Percentiles rank a stretch among this genome's conserved stretches.
Evolutionary conservation across 2,329 filamentous ascomycete species (phyloP).

Genomic region (Coniochaeta pulveracea): DNA sequence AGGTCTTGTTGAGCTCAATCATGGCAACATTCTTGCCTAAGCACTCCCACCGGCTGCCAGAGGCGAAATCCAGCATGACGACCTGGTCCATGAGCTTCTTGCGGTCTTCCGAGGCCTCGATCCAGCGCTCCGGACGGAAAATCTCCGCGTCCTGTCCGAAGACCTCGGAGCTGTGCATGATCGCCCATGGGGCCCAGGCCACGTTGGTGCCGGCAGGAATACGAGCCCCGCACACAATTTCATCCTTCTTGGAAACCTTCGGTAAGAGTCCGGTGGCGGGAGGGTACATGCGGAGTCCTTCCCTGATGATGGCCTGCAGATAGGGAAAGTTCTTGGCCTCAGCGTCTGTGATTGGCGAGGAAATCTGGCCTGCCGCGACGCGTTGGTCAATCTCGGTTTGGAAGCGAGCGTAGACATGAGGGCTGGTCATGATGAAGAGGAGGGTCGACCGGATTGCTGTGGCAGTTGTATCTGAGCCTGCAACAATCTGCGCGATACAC

Average conservation of each 20-base stretch:
- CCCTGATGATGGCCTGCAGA: conserved; percentile 25
- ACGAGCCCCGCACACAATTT: conserved; percentile 17
- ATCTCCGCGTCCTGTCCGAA: conserved; percentile 24
- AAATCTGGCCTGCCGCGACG: conserved; percentile 24
- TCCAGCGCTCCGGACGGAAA: conserved; percentile 32
- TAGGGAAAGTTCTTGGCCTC: conserved; percentile 19
- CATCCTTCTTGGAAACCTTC: conserved; percentile 18
- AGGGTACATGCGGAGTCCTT: conserved; percentile 24
- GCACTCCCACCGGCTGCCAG: conserved; percentile 22
- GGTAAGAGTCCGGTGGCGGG: conserved; percentile 14
- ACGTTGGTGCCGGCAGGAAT: conserved; percentile 25
- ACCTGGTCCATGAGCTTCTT: conserved; percentile 19
- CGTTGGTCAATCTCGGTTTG: conserved; percentile 19
- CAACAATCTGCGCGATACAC: conserved; percentile 18
- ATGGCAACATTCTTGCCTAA: conserved; percentile 27
- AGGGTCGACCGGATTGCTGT: conserved; percentile 33
- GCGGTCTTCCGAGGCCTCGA: conserved; percentile 19
- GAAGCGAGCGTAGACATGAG: conserved; percentile 16
- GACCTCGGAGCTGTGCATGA: conserved; percentile 18
- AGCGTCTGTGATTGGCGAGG: conserved; percentile 17
- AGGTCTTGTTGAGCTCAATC: conserved; percentile 28
- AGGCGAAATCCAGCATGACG: conserved; percentile 26
- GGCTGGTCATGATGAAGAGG: conserved; percentile 33
- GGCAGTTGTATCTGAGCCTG: conserved; percentile 41
- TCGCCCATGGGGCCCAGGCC: conserved; percentile 21